Evolutionary conservation across 768 basidiomycete genomes (phyloP), one percentile per base, ranked within the genome.

Genomic region (Russula emetica): DNA sequence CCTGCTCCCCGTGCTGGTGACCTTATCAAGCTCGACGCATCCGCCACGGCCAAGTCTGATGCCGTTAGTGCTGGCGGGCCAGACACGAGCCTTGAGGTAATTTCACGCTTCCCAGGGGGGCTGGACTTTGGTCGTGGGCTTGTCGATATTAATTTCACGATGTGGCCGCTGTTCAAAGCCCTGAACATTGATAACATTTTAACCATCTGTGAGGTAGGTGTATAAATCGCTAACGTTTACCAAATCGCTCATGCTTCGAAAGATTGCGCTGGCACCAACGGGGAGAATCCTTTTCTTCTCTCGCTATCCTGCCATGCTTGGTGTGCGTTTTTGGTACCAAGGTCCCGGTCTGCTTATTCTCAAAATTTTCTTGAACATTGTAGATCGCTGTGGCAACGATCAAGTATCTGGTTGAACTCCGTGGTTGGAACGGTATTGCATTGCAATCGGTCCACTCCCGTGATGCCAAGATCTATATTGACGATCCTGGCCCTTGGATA

Each of bases 401-500:
- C 75, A 90, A 87, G 73, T 95, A 95, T 72, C 83, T 98, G 55
- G 91, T 95, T 61, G 95, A 97, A 74, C 75, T 95, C 57, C 86
- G 93, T 50, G 94, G 93, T 5, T 97, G 94, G 94, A 90, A 85
- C 71, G 94, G 94, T 4, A 86, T 96, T 57, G 87, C 90, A 18
- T 80, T 94, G 49, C 78, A 87, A 40, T 82, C 91, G 1, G 89
- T 93, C 38, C 92, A 94, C 72, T 85, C 88, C 38, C 86, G 95
- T 51, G 96, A 97, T 67, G 87, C 92, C 30, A 92, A 89, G 72
- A 92, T 98, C 58, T 92, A 93, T 68, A 88, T 95, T 66, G 94
- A 98, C 68, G 94, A 98, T 73, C 93, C 95, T 49, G 95, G 95
- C 38, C 96, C 96, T 64, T 98, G 93, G 87, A 94, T 98, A 70